These are phyloP conservation scores for Colletotrichum trifolii DNA, from an alignment of 2,329 filamentous ascomycete genomes.

Conservation along the genomic window DNA sequence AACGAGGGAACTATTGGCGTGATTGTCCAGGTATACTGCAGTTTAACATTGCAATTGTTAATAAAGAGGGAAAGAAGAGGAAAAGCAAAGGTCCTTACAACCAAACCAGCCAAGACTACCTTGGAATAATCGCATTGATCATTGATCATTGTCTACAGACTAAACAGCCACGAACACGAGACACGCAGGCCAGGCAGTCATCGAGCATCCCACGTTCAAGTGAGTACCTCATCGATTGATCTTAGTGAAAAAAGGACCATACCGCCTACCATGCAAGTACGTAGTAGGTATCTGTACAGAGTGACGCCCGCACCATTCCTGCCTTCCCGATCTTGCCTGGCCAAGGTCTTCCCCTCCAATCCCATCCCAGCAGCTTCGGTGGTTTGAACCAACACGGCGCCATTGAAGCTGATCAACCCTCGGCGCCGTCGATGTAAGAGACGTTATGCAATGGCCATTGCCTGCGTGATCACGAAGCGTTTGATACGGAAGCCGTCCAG, in stretches of 20 bases:
- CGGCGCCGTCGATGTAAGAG: constrained; percentile 15
- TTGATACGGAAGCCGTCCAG: no score
- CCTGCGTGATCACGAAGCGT: background rate
- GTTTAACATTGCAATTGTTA: background rate
- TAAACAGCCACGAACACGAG: constrained; percentile 8
- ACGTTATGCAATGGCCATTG: background rate
- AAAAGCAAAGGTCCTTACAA: background rate
- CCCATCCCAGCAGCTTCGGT: background rate
- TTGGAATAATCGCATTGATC: no score
- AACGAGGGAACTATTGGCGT: background rate
- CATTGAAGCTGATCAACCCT: background rate
- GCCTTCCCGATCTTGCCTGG: constrained; percentile 29
- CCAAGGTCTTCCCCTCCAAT: background rate
- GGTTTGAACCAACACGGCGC: no score
- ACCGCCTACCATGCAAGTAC: background rate
- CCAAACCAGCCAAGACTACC: background rate
- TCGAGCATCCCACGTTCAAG: constrained; percentile 13
- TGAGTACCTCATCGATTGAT: constrained; percentile 10
- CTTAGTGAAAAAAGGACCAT: background rate
- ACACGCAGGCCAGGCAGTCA: background rate
- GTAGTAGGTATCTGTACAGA: background rate
- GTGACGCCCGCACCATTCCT: background rate
- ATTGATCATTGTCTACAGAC: no score
- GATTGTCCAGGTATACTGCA: background rate
- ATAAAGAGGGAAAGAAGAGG: background rate